Evolutionary conservation across 805 yeast genomes (phyloP).

Genomic region (Candida endomychidarum): DNA sequence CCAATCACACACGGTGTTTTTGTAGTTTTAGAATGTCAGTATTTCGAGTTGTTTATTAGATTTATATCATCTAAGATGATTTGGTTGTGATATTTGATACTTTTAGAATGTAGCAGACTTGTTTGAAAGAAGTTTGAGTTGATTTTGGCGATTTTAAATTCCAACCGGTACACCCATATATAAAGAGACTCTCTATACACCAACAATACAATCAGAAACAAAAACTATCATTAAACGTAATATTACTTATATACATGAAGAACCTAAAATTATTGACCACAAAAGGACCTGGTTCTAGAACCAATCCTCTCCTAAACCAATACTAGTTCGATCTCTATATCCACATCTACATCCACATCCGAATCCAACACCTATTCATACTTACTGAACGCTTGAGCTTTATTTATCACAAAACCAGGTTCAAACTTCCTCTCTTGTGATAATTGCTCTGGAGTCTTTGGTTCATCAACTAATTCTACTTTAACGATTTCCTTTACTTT

Average conservation of each 20-base stretch:
- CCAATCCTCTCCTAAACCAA: too few relatives aligned
- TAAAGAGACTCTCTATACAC: too few relatives aligned
- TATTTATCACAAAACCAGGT: conserved; percentile 53
- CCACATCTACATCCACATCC: neutral
- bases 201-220: too few relatives aligned
- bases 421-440: conserved; percentile 56
- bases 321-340: too few relatives aligned
- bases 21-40: conserved; percentile 1
- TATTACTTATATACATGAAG: conserved; percentile 8
- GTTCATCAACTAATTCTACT: conserved; percentile 67
- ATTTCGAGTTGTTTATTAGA: neutral
- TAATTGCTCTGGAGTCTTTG: conserved; percentile 51
- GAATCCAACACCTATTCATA: conserved; percentile 7
- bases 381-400: conserved; percentile 11
- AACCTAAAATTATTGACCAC: too few relatives aligned
- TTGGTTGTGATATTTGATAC: too few relatives aligned
- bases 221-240: conserved; percentile 8
- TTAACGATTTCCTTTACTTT: conserved; percentile 82
- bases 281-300: too few relatives aligned
- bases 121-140: too few relatives aligned
- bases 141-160: too few relatives aligned
- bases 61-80: too few relatives aligned
- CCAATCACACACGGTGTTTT: conserved; percentile 12
- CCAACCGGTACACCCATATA: too few relatives aligned
- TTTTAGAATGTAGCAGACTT: too few relatives aligned